Conservation (phyloP, 2,329 filamentous ascomycete species). For the Fusarium brevicatenulatum region DNA sequence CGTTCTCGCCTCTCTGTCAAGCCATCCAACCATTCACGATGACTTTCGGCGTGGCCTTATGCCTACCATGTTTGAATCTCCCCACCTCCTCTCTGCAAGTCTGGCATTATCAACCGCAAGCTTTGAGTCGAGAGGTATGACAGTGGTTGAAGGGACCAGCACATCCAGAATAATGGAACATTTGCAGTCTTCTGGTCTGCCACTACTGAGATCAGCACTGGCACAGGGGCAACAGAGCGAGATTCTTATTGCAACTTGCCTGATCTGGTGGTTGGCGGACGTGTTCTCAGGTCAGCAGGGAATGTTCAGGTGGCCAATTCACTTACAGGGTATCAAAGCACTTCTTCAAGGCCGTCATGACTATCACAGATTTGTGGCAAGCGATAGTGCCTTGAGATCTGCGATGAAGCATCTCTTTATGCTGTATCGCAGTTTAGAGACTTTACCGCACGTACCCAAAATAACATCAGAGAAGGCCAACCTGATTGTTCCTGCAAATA, state of each 20-base stretch:
- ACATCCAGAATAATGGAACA: slow-evolving; percentile 37
- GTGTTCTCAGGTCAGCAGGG: slow-evolving; percentile 41
- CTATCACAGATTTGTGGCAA: background rate
- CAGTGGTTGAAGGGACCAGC: slow-evolving; percentile 37
- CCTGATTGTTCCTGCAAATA: fast-evolving
- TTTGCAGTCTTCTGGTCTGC: slow-evolving; percentile 39
- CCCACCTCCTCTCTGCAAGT: slow-evolving; percentile 43
- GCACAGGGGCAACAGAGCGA: slow-evolving; percentile 38
- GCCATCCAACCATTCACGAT: slow-evolving; percentile 41
- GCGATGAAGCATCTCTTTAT: slow-evolving; percentile 45
- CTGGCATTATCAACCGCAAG: slow-evolving; percentile 43
- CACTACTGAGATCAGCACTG: slow-evolving; percentile 38
- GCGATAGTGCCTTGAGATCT: slow-evolving; percentile 1
- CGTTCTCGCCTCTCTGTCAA: slow-evolving; percentile 42
- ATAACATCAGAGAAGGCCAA: background rate
- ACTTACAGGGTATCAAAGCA: slow-evolving; percentile 43
- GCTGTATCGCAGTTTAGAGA: slow-evolving; percentile 44
- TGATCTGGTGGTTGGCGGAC: slow-evolving; percentile 46
- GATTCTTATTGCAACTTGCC: slow-evolving; percentile 41
- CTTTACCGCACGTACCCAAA: slow-evolving; percentile 38
- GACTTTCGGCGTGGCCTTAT: slow-evolving; percentile 42
- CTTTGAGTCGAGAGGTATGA: slow-evolving; percentile 37
- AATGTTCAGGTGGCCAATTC: slow-evolving; percentile 38
- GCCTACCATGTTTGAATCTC: slow-evolving; percentile 41
- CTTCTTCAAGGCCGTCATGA: slow-evolving; percentile 20